These are phyloP conservation scores for Yamadazyma buinensis DNA, from an alignment of 1,139 yeast genomes.

Conservation along the genomic window DNA sequence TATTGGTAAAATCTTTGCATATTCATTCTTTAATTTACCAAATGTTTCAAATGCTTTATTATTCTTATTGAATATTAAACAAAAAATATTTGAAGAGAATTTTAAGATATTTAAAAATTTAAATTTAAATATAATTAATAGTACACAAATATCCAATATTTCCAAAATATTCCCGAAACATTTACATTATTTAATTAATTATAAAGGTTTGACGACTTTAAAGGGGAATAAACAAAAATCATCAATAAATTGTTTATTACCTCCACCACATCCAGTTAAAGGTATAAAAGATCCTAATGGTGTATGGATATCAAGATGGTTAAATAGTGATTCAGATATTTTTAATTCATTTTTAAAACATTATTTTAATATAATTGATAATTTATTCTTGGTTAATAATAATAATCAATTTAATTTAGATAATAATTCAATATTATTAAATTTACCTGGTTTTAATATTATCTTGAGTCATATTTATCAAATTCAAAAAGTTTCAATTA, in stretches of 20 bases:
- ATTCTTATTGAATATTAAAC: slow-evolving; percentile 57
- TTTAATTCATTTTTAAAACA: slow-evolving; percentile 76
- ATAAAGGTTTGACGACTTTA: slow-evolving; percentile 26
- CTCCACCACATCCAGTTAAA: slow-evolving; percentile 52
- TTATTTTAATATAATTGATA: slow-evolving; percentile 31
- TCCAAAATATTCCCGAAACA: slow-evolving; percentile 32
- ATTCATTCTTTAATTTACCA: slow-evolving; percentile 57
- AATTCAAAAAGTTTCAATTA: slow-evolving; percentile 32
- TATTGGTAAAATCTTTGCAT: slow-evolving; percentile 77
- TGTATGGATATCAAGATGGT: slow-evolving; percentile 60
- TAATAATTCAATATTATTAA: slow-evolving; percentile 9
- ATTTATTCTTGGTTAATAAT: slow-evolving; percentile 4
- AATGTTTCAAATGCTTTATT: slow-evolving; percentile 61
- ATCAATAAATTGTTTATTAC: slow-evolving; percentile 36
- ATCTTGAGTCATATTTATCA: slow-evolving; percentile 37
- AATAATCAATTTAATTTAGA: background rate
- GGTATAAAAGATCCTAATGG: slow-evolving; percentile 63
- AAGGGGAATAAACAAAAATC: slow-evolving; percentile 21
- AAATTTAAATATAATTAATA: background rate
- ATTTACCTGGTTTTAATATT: slow-evolving; percentile 35
- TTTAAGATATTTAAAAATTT: slow-evolving; percentile 3
- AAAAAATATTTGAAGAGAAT: slow-evolving; percentile 25
- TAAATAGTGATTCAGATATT: slow-evolving; percentile 55
- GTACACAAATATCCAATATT: background rate
- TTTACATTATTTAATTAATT: slow-evolving; percentile 35